These are phyloP conservation scores for Trichoderma polysporum DNA, from an alignment of 2,329 filamentous ascomycete species.

Conservation along the genomic window DNA sequence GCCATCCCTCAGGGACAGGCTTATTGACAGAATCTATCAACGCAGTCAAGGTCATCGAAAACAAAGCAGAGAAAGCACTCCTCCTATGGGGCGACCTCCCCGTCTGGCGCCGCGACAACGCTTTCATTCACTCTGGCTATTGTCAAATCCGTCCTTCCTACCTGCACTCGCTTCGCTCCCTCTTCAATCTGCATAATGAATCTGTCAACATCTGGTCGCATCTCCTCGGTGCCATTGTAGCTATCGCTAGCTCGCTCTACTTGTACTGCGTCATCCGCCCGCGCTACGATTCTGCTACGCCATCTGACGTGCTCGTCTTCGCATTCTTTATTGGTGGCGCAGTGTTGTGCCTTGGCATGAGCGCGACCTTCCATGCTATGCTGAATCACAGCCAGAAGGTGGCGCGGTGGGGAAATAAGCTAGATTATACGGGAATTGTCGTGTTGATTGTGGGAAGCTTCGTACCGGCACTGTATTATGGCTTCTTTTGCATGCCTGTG, in stretches of 20 bases:
- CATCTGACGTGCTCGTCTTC: constrained; percentile 67
- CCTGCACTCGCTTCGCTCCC: constrained; percentile 43
- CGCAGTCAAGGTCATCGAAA: constrained; percentile 37
- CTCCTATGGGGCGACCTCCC: constrained; percentile 58
- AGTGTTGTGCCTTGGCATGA: constrained; percentile 72
- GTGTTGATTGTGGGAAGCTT: constrained; percentile 88
- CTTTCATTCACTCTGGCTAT: constrained; percentile 55
- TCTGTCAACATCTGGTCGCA: constrained; percentile 64
- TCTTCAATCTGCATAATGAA: constrained; percentile 59
- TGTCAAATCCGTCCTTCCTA: constrained; percentile 52
- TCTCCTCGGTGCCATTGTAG: constrained; percentile 62
- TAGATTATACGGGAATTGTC: constrained; percentile 95
- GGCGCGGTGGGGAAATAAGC: constrained; percentile 80
- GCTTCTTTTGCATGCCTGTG: constrained; percentile 67
- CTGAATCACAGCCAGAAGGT: constrained; percentile 80
- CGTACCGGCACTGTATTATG: constrained; percentile 84
- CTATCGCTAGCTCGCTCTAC: constrained; percentile 49
- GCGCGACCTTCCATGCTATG: constrained; percentile 80
- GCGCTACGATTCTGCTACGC: constrained; percentile 62
- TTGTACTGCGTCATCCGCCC: constrained; percentile 60
- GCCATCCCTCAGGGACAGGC: background rate
- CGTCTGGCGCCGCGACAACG: constrained; percentile 59
- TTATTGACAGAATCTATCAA: constrained; percentile 5
- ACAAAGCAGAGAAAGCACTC: constrained; percentile 41
- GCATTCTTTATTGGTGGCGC: constrained; percentile 76